A percentile compares a stretch with the other conserved stretches of the same genome.
These are phyloP conservation scores for Sporobolomyces roseus DNA, from an alignment of 768 basidiomycete genomes.

Conservation along the genomic window DNA sequence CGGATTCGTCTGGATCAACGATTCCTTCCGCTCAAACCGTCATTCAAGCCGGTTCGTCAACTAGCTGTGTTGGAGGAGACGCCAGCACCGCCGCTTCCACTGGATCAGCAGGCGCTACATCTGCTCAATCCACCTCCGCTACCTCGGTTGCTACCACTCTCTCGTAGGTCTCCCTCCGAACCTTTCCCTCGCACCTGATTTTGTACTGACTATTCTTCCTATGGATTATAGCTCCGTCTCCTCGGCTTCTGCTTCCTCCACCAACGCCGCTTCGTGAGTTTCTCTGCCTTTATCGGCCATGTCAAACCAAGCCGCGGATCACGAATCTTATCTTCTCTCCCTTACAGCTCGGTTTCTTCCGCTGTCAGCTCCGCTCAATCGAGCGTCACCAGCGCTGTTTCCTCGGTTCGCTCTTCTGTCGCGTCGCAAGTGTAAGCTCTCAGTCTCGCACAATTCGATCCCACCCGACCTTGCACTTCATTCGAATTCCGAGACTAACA, in stretches of 20 bases:
- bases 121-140: conserved; percentile 27
- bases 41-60: conserved; percentile 45
- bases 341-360: no score
- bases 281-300: no score
- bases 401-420: no score
- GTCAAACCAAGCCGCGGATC: no score
- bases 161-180: background rate
- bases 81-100: conserved; percentile 22
- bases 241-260: background rate
- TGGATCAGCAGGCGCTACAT: conserved; percentile 30
- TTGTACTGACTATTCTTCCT: background rate
- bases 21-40: conserved; percentile 42
- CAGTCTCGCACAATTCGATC: no score
- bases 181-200: background rate
- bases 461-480: no score
- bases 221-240: background rate
- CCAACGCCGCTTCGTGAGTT: no score
- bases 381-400: no score
- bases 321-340: no score
- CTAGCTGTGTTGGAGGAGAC: conserved; percentile 42
- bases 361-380: no score
- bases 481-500: no score
- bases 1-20: conserved; percentile 46
- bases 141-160: conserved; percentile 12
- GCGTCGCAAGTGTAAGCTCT: no score